Evolutionary conservation across 2,329 filamentous ascomycete species (phyloP), one percentile per base, ranked within the genome.

Genomic region (Nectriaceae sp.): DNA sequence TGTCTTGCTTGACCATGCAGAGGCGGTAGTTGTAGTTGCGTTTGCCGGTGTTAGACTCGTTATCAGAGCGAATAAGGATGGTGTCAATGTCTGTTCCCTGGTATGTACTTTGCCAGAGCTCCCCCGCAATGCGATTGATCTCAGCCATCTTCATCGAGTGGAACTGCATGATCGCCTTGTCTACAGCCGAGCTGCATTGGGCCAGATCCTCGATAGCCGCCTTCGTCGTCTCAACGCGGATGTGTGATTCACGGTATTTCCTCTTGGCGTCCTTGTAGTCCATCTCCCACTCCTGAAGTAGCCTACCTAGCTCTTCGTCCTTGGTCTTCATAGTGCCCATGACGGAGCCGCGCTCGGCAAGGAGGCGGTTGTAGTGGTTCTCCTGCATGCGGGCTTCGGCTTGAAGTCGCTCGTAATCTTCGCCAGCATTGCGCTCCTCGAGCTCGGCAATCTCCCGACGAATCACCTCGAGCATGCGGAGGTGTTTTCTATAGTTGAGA

Each of bases 131-230:
- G 47, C 85, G 82, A 70, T 99, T 99, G 68, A 99, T 93, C 68
- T 99, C 92, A 60, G 94, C 89, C 94, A 99, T 99, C 76, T 99
- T 99, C 65, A 96, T 75, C 22, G 87, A 82, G 73, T 99, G 94
- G 65, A 93, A 99, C 63, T 89, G 90, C 90, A 99, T 97, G 64
- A 99, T 95, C 40, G 94, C 95, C 65, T 94, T 90, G 75, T 97
- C 93, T 11, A 99, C 80, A 6, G 94, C 94, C 10, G 83, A 79
- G 37, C 84, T 80, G 66, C 96, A 97, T 35, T 89, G 87, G 5
- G 80, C 87, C 29, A 99, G 76, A 66, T 99, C 94, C 48, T 96
- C 90, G 46, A 96, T 89, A 3, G 91, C 93, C 3, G 92, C 93
- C 69, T 92, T 95, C 41, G 90, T 97, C 1, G 92, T 95, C 72